Evolutionary conservation across 208 protist species (phyloP).

Genomic region (Acanthamoeba rhysodes): DNA sequence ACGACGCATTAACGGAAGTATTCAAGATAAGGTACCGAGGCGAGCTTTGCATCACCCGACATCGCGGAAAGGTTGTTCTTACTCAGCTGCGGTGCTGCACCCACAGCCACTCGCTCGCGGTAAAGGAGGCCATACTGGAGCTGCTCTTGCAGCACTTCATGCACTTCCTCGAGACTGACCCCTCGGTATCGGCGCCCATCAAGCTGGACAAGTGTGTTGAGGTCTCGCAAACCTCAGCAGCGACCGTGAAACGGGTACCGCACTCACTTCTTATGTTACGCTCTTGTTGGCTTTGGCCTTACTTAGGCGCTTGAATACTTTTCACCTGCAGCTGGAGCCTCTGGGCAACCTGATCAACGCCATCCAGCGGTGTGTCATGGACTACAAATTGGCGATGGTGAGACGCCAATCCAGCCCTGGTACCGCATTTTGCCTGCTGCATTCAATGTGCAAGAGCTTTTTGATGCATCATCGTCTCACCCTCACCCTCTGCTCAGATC

Average conservation of each 20-base stretch:
- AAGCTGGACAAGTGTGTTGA: constrained; percentile 49
- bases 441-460: background rate
- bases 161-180: constrained; percentile 7
- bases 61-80: background rate
- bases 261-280: background rate
- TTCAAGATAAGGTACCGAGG: constrained; percentile 20
- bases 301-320: background rate
- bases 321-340: constrained; percentile 26
- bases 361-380: constrained; percentile 43
- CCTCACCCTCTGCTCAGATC: background rate
- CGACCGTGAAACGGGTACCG: constrained; percentile 39
- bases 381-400: background rate
- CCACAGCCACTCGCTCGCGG: background rate
- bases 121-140: constrained; percentile 62
- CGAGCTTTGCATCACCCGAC: background rate
- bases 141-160: constrained; percentile 33
- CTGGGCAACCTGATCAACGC: constrained; percentile 23
- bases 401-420: background rate
- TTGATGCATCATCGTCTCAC: too few relatives aligned
- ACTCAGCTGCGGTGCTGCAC: background rate
- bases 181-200: constrained; percentile 13
- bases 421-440: background rate
- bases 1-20: constrained; percentile 49
- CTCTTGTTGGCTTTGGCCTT: background rate
- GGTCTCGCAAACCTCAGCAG: constrained; percentile 32